These are phyloP conservation scores for Cicer bijugum DNA, from an alignment of 306 rosid genomes.

Conservation along the genomic window DNA sequence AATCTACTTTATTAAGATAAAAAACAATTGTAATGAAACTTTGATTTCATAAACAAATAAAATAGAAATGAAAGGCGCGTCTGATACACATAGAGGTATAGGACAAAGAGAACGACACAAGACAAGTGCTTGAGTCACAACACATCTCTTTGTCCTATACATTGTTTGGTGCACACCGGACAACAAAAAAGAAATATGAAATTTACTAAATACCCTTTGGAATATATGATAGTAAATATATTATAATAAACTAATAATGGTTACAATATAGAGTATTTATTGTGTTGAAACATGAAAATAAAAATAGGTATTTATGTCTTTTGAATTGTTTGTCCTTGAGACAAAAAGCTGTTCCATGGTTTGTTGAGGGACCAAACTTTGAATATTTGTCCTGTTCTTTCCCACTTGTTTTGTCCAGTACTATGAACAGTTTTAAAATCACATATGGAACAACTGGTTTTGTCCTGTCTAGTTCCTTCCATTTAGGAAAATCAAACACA, in stretches of 20 bases:
- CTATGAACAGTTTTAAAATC: not conserved
- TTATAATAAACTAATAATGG: not conserved
- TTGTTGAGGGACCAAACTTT: not conserved
- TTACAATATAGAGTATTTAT: not conserved
- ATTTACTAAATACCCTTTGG: too few species aligned
- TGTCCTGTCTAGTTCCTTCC: not conserved
- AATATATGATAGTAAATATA: too few species aligned
- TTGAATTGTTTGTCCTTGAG: not conserved
- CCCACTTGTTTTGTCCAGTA: conserved; percentile 2
- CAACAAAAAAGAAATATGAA: not conserved
- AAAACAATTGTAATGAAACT: conserved; percentile 2
- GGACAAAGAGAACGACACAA: not conserved
- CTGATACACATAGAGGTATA: not conserved
- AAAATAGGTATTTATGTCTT: not conserved
- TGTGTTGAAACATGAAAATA: not conserved
- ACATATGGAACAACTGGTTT: not conserved
- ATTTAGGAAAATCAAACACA: not conserved
- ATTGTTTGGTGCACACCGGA: not conserved
- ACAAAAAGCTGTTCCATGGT: not conserved
- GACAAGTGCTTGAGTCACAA: not conserved
- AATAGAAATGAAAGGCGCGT: conserved; percentile 3
- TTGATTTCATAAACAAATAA: conserved; percentile 28
- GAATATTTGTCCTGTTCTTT: not conserved
- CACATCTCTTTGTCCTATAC: not conserved
- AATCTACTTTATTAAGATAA: conserved; percentile 17